Percentiles rank a stretch among this genome's conserved stretches.
Conservation (phyloP, 2,329 filamentous ascomycete genomes). For the Aspergillus aculeatinus region DNA sequence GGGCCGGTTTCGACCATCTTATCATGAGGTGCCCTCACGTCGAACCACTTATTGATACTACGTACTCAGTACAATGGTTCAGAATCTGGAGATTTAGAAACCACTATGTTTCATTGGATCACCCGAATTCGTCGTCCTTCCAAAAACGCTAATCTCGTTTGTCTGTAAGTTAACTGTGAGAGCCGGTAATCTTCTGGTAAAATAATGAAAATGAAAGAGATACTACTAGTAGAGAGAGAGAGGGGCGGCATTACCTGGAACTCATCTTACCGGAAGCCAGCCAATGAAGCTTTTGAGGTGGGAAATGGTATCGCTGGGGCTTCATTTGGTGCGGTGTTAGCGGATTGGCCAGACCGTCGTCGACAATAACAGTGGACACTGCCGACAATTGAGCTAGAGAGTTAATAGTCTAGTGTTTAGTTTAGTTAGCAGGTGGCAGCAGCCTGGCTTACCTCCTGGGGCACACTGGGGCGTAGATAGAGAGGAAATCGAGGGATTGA, state of each 20-base stretch:
- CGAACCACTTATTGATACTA: neutral
- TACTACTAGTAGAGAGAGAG: neutral
- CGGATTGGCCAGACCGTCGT: neutral
- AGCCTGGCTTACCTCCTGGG: constrained; percentile 2
- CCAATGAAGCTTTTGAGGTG: neutral
- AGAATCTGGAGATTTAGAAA: too few relatives aligned
- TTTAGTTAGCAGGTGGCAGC: neutral
- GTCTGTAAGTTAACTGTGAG: neutral
- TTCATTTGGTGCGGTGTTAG: neutral
- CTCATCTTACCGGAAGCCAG: neutral
- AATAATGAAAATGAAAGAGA: neutral
- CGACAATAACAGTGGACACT: neutral
- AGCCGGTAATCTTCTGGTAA: neutral
- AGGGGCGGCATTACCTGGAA: neutral
- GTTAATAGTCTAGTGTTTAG: neutral
- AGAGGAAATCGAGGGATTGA: constrained; percentile 16
- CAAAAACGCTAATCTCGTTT: neutral
- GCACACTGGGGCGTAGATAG: constrained; percentile 17
- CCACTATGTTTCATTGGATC: too few relatives aligned
- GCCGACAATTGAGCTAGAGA: neutral
- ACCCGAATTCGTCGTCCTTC: too few relatives aligned
- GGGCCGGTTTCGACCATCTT: neutral
- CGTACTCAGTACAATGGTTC: too few relatives aligned
- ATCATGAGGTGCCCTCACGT: neutral
- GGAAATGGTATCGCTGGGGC: neutral